Conservation (phyloP, 2,329 filamentous ascomycete species). For the Raffaelea albimanens region DNA sequence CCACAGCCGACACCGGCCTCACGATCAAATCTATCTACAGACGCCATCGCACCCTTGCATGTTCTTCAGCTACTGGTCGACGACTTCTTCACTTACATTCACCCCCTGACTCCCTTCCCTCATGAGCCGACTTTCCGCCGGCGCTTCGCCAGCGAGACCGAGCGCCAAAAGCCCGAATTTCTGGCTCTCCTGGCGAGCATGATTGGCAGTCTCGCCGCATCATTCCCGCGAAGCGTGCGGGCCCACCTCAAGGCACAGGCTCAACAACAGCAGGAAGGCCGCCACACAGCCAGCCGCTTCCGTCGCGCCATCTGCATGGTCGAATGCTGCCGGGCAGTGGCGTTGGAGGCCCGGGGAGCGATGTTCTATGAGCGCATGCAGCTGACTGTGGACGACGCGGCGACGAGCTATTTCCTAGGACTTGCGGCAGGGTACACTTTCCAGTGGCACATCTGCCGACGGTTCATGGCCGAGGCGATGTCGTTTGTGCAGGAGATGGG, state of each 20-base stretch:
- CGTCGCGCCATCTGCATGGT: slow-evolving; percentile 61
- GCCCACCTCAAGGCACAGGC: too few species aligned
- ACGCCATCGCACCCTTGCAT: slow-evolving; percentile 61
- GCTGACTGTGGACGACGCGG: slow-evolving; percentile 45
- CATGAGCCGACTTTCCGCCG: slow-evolving; percentile 70
- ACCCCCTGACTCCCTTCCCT: slow-evolving; percentile 67
- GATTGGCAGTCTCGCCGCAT: slow-evolving; percentile 64
- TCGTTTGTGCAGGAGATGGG: slow-evolving; percentile 60
- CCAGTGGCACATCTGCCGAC: slow-evolving; percentile 55
- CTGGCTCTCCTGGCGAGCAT: slow-evolving; percentile 64
- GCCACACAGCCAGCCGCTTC: slow-evolving; percentile 50
- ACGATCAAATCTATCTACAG: too few species aligned
- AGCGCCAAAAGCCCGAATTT: slow-evolving; percentile 57
- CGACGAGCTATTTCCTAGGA: slow-evolving; percentile 67
- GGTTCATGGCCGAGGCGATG: slow-evolving; percentile 66
- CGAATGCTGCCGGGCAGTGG: slow-evolving; percentile 60
- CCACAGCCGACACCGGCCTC: neutral
- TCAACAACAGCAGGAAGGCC: neutral
- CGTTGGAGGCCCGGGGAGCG: slow-evolving; percentile 55
- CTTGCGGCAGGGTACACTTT: slow-evolving; percentile 59
- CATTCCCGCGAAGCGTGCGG: slow-evolving; percentile 63
- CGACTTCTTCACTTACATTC: slow-evolving; percentile 77
- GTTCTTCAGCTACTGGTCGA: slow-evolving; percentile 62
- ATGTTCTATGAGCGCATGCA: slow-evolving; percentile 37
- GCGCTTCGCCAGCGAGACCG: slow-evolving; percentile 57